phyloP scores from a whole-genome alignment of 257 asterid species.

The Ophiorrhiza pumila region DNA sequence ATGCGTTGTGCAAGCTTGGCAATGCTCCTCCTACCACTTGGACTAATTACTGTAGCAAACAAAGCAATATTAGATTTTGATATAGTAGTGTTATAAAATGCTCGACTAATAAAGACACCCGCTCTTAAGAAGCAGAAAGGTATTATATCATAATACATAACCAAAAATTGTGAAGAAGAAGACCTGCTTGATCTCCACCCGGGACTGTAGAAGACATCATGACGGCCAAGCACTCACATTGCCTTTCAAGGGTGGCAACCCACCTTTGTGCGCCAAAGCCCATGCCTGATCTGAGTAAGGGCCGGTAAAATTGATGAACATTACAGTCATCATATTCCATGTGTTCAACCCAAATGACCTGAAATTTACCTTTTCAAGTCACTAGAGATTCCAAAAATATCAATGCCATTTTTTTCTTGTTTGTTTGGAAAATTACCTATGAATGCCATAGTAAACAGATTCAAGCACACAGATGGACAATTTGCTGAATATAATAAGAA shows the following conservation, averaged over 20 bases:
- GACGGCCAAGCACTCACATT: conserved; percentile 50
- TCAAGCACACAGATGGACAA: too few species aligned
- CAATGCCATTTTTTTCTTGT: not conserved
- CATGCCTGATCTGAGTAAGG: conserved; percentile 66
- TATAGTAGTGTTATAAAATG: not conserved
- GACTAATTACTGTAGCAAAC: conserved; percentile 39
- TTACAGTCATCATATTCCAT: conserved; percentile 57
- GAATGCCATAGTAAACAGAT: not conserved
- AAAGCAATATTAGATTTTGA: conserved; percentile 12
- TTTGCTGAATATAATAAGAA: too few species aligned
- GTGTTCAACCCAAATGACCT: conserved; percentile 92
- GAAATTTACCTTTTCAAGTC: conserved; percentile 19
- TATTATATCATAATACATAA: not conserved
- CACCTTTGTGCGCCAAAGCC: conserved; percentile 84
- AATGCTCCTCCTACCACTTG: conserved; percentile 54
- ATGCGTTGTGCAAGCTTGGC: conserved; percentile 71
- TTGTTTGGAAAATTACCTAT: not conserved
- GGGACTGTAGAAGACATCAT: conserved; percentile 46
- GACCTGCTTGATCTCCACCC: conserved; percentile 54
- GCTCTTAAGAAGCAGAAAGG: too few species aligned
- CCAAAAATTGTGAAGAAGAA: not conserved
- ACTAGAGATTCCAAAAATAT: not conserved
- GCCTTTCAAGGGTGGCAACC: conserved; percentile 62
- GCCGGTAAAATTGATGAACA: conserved; percentile 51
- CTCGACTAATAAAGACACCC: too few species aligned